phyloP scores from a whole-genome alignment of 2,329 filamentous ascomycete species.

The Trichoderma harzianum region DNA sequence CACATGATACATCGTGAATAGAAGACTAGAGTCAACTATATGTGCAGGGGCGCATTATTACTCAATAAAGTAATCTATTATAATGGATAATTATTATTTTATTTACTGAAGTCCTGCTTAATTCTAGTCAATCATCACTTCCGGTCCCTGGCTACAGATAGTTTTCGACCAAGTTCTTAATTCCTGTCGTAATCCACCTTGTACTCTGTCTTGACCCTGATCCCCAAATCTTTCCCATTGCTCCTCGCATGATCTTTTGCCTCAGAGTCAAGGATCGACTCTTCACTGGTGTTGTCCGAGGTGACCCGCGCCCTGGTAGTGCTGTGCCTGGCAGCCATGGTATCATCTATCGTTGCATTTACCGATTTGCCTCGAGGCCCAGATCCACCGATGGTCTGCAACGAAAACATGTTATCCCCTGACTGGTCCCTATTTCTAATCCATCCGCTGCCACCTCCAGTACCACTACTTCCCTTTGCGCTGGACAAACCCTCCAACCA shows the following conservation, averaged over 20 bases:
- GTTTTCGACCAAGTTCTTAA: not conserved
- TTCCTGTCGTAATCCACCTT: not conserved
- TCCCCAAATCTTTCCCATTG: not conserved
- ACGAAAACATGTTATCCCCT: not conserved
- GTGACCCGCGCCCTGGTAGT: not conserved
- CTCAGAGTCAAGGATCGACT: not conserved
- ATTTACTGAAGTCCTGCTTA: not conserved
- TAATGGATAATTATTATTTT: not conserved
- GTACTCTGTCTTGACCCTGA: not conserved
- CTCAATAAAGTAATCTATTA: not conserved
- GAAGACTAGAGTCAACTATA: not conserved
- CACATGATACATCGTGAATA: not conserved
- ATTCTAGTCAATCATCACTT: not conserved
- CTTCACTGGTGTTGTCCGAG: not conserved
- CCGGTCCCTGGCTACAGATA: not conserved
- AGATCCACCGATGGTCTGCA: not conserved
- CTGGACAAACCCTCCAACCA: not conserved
- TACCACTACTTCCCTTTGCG: not conserved
- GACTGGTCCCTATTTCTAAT: not conserved
- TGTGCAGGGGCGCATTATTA: not conserved
- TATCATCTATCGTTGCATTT: too few species aligned
- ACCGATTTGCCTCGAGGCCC: not conserved
- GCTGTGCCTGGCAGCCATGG: not conserved
- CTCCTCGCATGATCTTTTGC: not conserved
- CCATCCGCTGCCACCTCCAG: not conserved